These are phyloP conservation scores for Boletus subcaerulescens DNA, from an alignment of 768 basidiomycete genomes.

Conservation along the genomic window DNA sequence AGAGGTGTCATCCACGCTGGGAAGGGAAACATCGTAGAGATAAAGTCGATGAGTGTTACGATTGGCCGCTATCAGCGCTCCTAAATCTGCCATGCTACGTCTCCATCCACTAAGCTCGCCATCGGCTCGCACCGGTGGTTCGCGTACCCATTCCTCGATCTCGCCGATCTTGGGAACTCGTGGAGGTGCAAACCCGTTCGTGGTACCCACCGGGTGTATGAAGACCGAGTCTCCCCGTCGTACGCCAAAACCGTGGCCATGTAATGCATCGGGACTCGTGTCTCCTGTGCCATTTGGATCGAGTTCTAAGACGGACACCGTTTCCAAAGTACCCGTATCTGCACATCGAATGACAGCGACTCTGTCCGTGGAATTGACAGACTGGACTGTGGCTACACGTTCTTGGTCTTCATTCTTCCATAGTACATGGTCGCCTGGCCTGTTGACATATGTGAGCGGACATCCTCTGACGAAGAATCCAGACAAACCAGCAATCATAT, in stretches of 20 bases:
- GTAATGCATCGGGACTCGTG: slow-evolving; percentile 39
- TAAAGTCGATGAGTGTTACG: slow-evolving; percentile 37
- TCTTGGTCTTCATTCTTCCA: slow-evolving; percentile 74
- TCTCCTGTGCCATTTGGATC: slow-evolving; percentile 77
- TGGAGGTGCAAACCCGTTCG: slow-evolving; percentile 68
- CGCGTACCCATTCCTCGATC: slow-evolving; percentile 74
- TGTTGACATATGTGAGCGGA: slow-evolving; percentile 29
- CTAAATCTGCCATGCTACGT: slow-evolving; percentile 67
- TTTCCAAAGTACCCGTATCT: slow-evolving; percentile 53
- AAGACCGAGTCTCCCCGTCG: slow-evolving; percentile 84
- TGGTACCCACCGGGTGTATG: slow-evolving; percentile 63
- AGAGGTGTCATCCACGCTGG: slow-evolving; percentile 36
- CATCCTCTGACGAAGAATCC: not conserved
- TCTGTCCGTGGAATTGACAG: slow-evolving; percentile 67
- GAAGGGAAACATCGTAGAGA: slow-evolving; percentile 45
- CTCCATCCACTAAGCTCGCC: slow-evolving; percentile 68
- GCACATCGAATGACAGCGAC: slow-evolving; percentile 64
- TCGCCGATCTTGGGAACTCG: slow-evolving; percentile 84
- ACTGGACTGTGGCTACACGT: slow-evolving; percentile 73
- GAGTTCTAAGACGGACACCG: slow-evolving; percentile 82
- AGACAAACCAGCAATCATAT: slow-evolving; percentile 80
- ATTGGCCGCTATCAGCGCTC: slow-evolving; percentile 50
- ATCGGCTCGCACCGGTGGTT: slow-evolving; percentile 46
- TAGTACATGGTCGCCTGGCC: slow-evolving; percentile 90
- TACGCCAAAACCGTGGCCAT: slow-evolving; percentile 69